phyloP scores from a whole-genome alignment of 75 land plant species.

The Selaginella moellendorffii region DNA sequence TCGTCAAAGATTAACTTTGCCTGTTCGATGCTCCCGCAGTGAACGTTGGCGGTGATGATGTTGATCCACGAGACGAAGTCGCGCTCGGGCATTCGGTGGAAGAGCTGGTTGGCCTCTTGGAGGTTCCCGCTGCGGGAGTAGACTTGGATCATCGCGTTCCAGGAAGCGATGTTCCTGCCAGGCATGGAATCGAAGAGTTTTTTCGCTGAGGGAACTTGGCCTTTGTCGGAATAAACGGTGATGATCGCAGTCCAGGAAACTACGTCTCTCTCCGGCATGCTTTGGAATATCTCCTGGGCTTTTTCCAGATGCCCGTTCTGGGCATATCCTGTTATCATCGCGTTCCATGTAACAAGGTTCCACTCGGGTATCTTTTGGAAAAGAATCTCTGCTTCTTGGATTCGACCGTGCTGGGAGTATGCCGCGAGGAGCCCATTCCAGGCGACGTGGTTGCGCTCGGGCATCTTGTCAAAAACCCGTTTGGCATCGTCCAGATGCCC shows the following conservation, averaged over 20 bases:
- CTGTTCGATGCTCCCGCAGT: background rate
- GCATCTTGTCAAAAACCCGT: background rate
- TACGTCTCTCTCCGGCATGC: background rate
- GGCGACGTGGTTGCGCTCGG: background rate
- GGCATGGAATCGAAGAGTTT: background rate
- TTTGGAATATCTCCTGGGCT: background rate
- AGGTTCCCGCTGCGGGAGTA: background rate
- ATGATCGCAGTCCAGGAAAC: background rate
- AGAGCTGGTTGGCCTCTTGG: background rate
- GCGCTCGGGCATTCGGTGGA: background rate
- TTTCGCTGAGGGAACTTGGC: background rate
- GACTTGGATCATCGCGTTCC: background rate
- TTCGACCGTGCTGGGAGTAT: background rate
- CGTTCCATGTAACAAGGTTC: background rate
- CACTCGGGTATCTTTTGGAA: background rate
- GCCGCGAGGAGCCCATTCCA: background rate
- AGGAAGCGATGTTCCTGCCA: background rate
- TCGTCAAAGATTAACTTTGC: background rate
- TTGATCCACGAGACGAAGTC: background rate
- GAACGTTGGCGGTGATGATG: background rate
- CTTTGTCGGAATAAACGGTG: background rate
- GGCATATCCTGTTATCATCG: background rate
- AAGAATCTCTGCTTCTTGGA: background rate
- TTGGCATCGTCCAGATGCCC: background rate
- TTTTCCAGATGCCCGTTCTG: background rate